These are phyloP conservation scores for Blastobotrys indianensis DNA, from an alignment of 1,139 yeast genomes.

Conservation along the genomic window DNA sequence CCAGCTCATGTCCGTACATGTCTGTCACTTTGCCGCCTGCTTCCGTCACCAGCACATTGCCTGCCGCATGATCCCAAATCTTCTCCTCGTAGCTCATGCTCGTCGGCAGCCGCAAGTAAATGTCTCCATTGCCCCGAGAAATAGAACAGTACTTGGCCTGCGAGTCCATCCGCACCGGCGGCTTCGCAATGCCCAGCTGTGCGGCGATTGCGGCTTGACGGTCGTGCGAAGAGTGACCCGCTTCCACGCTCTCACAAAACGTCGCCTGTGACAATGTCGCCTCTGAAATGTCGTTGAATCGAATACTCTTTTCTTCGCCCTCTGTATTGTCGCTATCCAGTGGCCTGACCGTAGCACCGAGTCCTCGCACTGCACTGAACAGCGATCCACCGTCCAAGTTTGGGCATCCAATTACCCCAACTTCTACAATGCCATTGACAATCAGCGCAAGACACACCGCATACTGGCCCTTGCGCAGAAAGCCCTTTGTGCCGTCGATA, in stretches of 20 bases:
- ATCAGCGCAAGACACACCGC: conserved; percentile 92
- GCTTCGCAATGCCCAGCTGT: conserved; percentile 55
- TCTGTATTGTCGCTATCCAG: conserved; percentile 17
- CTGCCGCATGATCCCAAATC: conserved; percentile 99
- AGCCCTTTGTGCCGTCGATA: conserved; percentile 97
- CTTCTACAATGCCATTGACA: conserved; percentile 73
- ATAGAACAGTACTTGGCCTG: conserved; percentile 93
- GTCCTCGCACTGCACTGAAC: conserved; percentile 68
- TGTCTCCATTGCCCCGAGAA: conserved; percentile 87
- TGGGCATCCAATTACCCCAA: conserved; percentile 97
- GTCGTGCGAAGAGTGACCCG: conserved; percentile 89
- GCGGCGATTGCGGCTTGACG: conserved; percentile 74
- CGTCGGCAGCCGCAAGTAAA: conserved; percentile 82
- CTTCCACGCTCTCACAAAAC: conserved; percentile 95
- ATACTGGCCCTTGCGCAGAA: conserved; percentile 90
- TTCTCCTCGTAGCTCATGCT: conserved; percentile 76
- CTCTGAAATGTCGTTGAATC: conserved; percentile 25
- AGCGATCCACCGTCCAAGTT: conserved; percentile 63
- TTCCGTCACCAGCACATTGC: conserved; percentile 76
- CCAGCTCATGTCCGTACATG: conserved; percentile 60
- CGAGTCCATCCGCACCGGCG: conserved; percentile 62
- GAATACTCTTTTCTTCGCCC: conserved; percentile 25
- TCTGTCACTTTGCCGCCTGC: conserved; percentile 92
- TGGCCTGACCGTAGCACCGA: conserved; percentile 53
- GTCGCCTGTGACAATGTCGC: conserved; percentile 42